Base-by-base conservation (phyloP, 805 yeast species). In the Komagataella populi region DNA sequence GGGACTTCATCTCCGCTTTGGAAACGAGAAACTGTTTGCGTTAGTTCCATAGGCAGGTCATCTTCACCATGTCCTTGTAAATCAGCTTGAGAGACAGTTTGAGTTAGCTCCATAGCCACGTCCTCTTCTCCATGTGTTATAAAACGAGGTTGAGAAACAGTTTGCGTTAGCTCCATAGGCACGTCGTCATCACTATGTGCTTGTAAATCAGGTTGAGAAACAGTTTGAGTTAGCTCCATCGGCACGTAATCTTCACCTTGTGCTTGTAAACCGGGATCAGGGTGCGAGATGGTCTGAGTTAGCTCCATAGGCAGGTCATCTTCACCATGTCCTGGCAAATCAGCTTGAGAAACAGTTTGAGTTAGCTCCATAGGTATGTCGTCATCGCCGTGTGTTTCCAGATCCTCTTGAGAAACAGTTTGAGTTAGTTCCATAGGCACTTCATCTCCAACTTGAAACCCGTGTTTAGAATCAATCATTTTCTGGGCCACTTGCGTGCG, bases 371-470 rank as follows among this genome's bases (percentile, higher is more conserved):
- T 45, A 6, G 22, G 30, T n/a, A 22, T n/a, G 6, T 45, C 8
- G 14, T 45, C 47, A 7, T 45, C 47, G 18, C 10, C 6, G 10
- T n/a, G 12, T 44, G 10, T 17, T 17, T 7, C 12, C n/a, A 4
- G 10, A 12, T n/a, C 46, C n/a, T 20, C 46, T n/a, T 44, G 20
- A 6, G 6, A 55, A 14, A 53, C 50, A 17, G 54, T 53, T 45
- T 54, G 53, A 12, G 66, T 60, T 17, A 61, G 46, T n/a, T 63
- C 65, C 65, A 63, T 63, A 6, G 54, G 51, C 18, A 36, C 47
- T 22, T 56, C 59, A 17, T 55, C 58, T 2, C 54, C 56, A 17
- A 24, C 45, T 45, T 50, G 53, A 23, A 49, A 14, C 14, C 39
- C 23, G 12, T 24, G 6, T 4, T 6, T 39, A 49, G 14, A 7